Base-by-base conservation (phyloP, 129 eudicot species). In the Logfia minima region DNA sequence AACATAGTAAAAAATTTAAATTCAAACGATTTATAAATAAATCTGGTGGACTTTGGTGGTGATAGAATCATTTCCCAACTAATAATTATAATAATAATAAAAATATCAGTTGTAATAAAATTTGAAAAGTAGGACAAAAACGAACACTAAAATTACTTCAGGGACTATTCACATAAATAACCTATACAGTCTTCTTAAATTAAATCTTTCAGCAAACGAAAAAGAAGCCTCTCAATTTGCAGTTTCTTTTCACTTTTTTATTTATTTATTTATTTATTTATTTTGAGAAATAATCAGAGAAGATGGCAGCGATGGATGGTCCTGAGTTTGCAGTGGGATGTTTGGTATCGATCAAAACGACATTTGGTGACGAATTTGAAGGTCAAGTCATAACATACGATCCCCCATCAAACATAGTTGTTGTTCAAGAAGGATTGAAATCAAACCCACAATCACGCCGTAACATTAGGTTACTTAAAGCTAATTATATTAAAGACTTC, bases 291-390 rank as follows among this genome's bases (percentile, higher is more conserved):
- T 67, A 14, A 43, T 31, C 63, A 69, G 61, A 43, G 41, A 70
- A 71, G 71, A 74, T 75, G 77, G 83, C 92, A 68, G 81, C 92
- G 60, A 90, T 90, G 90, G 95, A 91, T 51, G 77, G 88, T 18
- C 94, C 88, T 17, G 97, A 88, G 22, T 90, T 93, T 81, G 97
- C 98, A 45, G 85, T 93, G 4, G 98, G 98, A 23, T 87, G 98
- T 65, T 63, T 89, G 9, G 82, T 93, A 18, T 87, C 96, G 9
- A 88, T 93, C 71, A 93, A 93, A 81, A 93, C 98, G 3, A 88
- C 93, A 51, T 77, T 93, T 21, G 98, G 96, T 4, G 98, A 93
- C 35, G 97, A 93, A 81, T 90, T 93, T 26, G 90, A 93, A 83
- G 97, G 88, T 34, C 93, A 88, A 87, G 86, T 93, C 35, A 86